phyloP scores from a whole-genome alignment of 1,284 basidiomycete genomes.

The Vanrija humicola region DNA sequence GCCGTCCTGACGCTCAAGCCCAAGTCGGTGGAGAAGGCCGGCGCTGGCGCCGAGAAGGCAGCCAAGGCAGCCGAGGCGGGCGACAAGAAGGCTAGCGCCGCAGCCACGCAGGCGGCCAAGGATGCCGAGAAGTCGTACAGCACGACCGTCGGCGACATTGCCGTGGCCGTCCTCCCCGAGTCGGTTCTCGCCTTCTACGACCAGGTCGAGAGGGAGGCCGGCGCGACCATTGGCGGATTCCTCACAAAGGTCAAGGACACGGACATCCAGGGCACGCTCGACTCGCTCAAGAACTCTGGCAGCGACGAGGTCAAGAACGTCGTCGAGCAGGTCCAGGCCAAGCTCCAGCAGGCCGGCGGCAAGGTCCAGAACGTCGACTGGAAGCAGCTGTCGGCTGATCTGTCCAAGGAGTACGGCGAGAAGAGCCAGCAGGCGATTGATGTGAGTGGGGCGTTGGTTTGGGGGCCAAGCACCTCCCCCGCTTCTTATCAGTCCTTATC shows the following conservation, averaged over 20 bases:
- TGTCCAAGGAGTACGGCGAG: constrained; percentile 40
- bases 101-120: not conserved
- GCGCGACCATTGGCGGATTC: constrained; percentile 36
- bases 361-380: constrained; percentile 44
- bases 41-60: not conserved
- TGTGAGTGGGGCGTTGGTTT: constrained; percentile 19
- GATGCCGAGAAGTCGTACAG: constrained; percentile 1
- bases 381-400: constrained; percentile 34
- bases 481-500: not conserved
- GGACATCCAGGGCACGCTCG: constrained; percentile 37
- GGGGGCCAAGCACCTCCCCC: not conserved
- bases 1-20: too few relatives aligned
- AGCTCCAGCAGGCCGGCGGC: constrained; percentile 41
- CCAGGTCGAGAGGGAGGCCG: constrained; percentile 20
- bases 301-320: constrained; percentile 43
- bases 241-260: constrained; percentile 38
- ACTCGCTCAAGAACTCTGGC: constrained; percentile 43
- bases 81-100: constrained; percentile 3
- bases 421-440: constrained; percentile 36
- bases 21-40: constrained; percentile 1
- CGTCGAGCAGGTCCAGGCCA: constrained; percentile 40
- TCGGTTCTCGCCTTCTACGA: constrained; percentile 23
- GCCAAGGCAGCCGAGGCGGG: not conserved
- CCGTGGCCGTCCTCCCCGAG: not conserved
- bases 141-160: not conserved